phyloP scores from a whole-genome alignment of 805 yeast species.

The Kluyveromyces wickerhamii region DNA sequence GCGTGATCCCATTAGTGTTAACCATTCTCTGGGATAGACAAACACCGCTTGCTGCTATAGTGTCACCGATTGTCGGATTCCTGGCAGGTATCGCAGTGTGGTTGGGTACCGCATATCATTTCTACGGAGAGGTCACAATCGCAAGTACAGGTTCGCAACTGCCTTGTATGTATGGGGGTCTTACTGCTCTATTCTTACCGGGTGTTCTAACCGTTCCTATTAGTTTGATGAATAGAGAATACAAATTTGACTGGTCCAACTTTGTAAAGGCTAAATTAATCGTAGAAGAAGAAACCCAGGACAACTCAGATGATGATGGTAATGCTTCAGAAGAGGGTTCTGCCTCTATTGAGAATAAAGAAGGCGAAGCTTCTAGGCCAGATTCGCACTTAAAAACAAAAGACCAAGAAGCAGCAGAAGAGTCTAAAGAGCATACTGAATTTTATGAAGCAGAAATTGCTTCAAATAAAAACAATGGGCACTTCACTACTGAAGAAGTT shows the following conservation, averaged over 20 bases:
- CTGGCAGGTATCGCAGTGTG: conserved; percentile 32
- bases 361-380: background rate
- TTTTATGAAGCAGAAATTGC: background rate
- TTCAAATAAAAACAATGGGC: background rate
- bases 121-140: conserved; percentile 31
- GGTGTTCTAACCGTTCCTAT: conserved; percentile 8
- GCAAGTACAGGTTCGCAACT: conserved; percentile 28
- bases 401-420: background rate
- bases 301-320: conserved; percentile 1
- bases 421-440: background rate
- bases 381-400: background rate
- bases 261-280: conserved; percentile 16
- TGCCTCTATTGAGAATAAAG: background rate
- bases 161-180: conserved; percentile 29
- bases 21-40: conserved; percentile 34
- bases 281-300: conserved; percentile 7
- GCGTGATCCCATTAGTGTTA: conserved; percentile 29
- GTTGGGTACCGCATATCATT: conserved; percentile 32
- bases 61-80: conserved; percentile 34
- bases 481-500: conserved; percentile 1
- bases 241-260: conserved; percentile 17
- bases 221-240: background rate
- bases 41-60: conserved; percentile 33
- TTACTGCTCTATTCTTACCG: conserved; percentile 29
- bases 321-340: background rate